Conservation (phyloP, 2,329 filamentous ascomycete species). For the Scedosporium dehoogii region DNA sequence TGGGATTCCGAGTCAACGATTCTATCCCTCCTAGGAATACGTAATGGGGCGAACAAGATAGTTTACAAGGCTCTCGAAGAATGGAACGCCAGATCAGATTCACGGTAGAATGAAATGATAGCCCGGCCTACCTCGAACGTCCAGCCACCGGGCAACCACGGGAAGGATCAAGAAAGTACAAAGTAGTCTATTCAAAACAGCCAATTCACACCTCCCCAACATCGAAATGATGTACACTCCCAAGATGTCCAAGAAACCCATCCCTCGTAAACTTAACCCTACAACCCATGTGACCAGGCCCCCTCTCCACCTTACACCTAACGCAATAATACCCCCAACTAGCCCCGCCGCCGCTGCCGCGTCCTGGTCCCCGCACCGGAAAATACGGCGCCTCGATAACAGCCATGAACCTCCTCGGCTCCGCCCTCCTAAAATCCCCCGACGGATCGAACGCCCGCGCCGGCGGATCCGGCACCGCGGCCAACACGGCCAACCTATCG, state of each 20-base stretch:
- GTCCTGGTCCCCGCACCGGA: background rate
- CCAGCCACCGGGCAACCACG: background rate
- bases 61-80: no score
- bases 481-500: background rate
- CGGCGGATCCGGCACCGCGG: background rate
- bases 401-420: background rate
- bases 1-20: no score
- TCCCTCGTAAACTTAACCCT: background rate
- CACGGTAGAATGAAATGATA: no score
- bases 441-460: background rate
- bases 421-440: background rate
- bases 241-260: background rate
- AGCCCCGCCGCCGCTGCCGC: background rate
- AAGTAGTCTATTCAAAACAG: background rate
- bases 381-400: background rate
- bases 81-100: no score
- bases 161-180: no score
- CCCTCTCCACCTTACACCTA: background rate
- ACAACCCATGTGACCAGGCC: background rate
- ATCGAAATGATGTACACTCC: background rate
- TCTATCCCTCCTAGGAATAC: no score
- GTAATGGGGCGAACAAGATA: no score
- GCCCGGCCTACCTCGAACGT: no score
- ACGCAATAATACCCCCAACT: background rate
- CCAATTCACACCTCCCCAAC: background rate